phyloP scores from a whole-genome alignment of 2,329 filamentous ascomycete genomes.

The Paecilomyces formosus region DNA sequence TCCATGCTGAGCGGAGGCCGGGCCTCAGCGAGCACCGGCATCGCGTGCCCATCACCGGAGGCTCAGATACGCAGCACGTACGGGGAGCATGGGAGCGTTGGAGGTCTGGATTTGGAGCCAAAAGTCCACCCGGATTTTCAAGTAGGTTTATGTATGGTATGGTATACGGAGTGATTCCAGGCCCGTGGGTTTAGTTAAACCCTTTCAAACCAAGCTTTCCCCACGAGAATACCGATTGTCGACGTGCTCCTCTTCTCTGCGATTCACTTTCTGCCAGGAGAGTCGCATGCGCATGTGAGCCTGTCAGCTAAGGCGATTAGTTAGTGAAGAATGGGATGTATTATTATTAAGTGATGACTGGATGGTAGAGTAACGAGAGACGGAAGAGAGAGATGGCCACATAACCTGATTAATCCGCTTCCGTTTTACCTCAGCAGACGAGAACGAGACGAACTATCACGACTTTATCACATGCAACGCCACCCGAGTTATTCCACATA shows the following conservation, averaged over 20 bases:
- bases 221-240: no score
- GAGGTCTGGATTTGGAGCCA: background rate
- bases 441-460: background rate
- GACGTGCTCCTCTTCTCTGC: background rate
- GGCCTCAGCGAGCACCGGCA: background rate
- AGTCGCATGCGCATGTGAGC: background rate
- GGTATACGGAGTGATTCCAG: no score
- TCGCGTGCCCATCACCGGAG: background rate
- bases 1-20: background rate
- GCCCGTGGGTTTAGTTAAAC: no score
- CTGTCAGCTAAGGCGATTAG: background rate
- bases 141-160: background rate
- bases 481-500: no score
- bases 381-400: background rate
- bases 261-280: background rate
- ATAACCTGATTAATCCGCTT: background rate
- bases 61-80: background rate
- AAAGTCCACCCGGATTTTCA: background rate
- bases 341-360: background rate
- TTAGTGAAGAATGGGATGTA: background rate
- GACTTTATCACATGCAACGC: no score
- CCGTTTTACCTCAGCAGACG: background rate
- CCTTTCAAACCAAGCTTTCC: no score
- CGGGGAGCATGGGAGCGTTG: background rate
- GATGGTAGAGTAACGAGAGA: background rate